Conservation (phyloP, 176 grass and related monocot genomes). For the Dendrocalamus sinicus region DNA sequence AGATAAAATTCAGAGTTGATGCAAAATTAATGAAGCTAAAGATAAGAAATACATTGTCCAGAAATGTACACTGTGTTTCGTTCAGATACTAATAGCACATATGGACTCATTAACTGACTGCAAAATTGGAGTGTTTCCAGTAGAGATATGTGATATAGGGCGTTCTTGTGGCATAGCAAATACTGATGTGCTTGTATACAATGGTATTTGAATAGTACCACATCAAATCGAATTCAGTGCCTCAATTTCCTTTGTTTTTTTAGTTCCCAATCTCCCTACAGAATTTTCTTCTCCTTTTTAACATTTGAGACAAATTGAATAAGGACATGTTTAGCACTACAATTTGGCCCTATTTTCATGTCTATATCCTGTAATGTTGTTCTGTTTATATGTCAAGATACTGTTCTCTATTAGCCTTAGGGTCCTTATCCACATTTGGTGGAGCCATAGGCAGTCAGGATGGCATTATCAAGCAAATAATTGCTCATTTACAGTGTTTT, state of each 20-base stretch:
- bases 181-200: neutral
- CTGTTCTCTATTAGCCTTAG: neutral
- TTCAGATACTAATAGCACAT: neutral
- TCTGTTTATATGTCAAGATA: slow-evolving; percentile 9
- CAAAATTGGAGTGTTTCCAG: neutral
- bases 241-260: neutral
- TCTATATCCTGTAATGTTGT: neutral
- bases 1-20: neutral
- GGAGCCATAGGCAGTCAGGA: neutral
- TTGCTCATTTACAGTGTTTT: neutral
- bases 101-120: neutral
- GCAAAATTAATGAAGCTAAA: neutral
- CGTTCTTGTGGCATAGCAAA: neutral
- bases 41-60: slow-evolving; percentile 12
- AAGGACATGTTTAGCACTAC: neutral
- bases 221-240: neutral
- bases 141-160: neutral
- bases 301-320: neutral
- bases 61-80: slow-evolving; percentile 3
- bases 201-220: neutral
- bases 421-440: neutral
- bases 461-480: slow-evolving; percentile 13
- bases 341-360: neutral
- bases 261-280: neutral
- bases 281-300: neutral